These are phyloP conservation scores for Bacidia gigantensis DNA, from an alignment of 495 filamentous ascomycete species.

Conservation along the genomic window DNA sequence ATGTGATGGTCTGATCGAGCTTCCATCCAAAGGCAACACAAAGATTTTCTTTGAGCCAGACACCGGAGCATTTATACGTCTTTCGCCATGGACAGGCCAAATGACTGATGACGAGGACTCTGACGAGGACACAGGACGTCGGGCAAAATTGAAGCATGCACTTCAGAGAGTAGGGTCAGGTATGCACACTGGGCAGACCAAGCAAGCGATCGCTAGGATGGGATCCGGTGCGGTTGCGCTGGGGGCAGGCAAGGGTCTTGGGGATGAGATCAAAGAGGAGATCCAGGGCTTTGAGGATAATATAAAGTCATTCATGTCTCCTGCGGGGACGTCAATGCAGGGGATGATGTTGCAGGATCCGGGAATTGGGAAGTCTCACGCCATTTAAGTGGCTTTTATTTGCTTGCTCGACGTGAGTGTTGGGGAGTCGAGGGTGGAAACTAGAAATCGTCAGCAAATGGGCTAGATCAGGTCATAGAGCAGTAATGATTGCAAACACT, in stretches of 20 bases:
- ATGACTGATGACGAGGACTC: background rate
- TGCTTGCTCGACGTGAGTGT: no score
- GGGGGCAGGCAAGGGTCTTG: constrained; percentile 5
- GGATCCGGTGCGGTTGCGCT: constrained; percentile 1
- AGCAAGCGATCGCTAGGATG: constrained; percentile 6
- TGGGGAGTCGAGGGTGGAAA: no score
- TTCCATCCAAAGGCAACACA: constrained; percentile 2
- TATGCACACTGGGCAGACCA: background rate
- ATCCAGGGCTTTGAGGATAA: background rate
- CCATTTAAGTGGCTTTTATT: background rate
- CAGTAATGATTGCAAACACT: no score
- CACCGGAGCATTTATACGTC: constrained; percentile 11
- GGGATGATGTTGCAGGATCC: background rate
- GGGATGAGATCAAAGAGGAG: constrained; percentile 1
- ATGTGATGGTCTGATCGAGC: constrained; percentile 9
- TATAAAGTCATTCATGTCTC: background rate
- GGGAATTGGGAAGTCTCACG: background rate
- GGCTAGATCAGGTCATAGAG: no score
- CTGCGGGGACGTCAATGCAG: background rate
- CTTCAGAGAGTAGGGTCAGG: constrained; percentile 5
- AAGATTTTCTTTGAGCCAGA: constrained; percentile 13
- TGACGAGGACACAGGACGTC: background rate
- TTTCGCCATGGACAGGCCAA: constrained; percentile 12
- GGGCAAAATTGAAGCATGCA: background rate
- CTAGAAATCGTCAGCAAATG: no score